Evolutionary conservation across 352 stramenopile genomes (phyloP), one percentile per base, ranked within the genome.

Genomic region (Pythium diclinum): DNA sequence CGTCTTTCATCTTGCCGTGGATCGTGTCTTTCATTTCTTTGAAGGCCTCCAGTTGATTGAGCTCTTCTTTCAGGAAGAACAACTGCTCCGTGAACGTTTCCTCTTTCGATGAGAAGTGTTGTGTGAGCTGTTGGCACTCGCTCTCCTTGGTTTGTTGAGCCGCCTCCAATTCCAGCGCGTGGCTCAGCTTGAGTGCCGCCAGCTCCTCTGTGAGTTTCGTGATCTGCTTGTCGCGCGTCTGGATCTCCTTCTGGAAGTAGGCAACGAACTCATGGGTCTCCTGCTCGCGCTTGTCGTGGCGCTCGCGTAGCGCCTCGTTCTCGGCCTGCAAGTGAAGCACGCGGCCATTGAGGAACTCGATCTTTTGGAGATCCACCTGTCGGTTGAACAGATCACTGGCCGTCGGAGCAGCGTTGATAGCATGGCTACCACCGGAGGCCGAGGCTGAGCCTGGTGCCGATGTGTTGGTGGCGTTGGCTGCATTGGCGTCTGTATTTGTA

Each of bases 211-310:
- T 89, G 16, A 98, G 73, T 59, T 88, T 83, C 11, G 77, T 79
- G 54, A 89, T 74, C 57, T 88, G 78, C 62, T 83, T 87, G 70
- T 93, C 85, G 30, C 85, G 79, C 17, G 79, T 84, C 57, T 97
- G 88, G 55, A 98, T 90, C 68, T 98, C 86, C 56, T 91, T 85
- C 65, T 98, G 91, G 68, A 98, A 97, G 73, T 98, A 98, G 7
- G 88, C 81, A 23, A 98, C 91, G 47, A 98, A 97, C 73, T 98
- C 92, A 68, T 97, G 88, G 11, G 90, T 98, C 71, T 98, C 91
- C 67, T 95, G 92, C 65, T 97, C 90, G 23, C 79, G 80, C 74
- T 96, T 96, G 36, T 87, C 79, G 49, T 96, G 88, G 9, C 88
- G 75, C 11, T 77, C 77, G 46, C 87, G 81, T 21, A 97, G 61